These are phyloP conservation scores for Saprolegnia diclina DNA, from an alignment of 352 stramenopile genomes.

Conservation along the genomic window DNA sequence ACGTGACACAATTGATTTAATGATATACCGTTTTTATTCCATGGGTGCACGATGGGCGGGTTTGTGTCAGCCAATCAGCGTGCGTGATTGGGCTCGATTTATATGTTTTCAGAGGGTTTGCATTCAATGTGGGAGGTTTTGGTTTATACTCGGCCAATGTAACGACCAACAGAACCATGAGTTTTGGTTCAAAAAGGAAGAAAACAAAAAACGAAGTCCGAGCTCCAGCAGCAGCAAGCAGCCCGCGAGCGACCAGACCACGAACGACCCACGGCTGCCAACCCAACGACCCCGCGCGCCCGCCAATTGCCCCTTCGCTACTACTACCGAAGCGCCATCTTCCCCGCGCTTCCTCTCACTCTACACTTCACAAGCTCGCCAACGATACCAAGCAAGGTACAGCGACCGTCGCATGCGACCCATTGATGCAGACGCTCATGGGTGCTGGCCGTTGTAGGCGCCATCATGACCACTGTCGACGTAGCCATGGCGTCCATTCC, in stretches of 20 bases:
- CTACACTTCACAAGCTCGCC: not conserved
- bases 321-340: not conserved
- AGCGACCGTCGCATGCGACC: too few species aligned
- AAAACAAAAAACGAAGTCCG: slow-evolving; percentile 26
- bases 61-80: slow-evolving; percentile 1
- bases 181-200: slow-evolving; percentile 23
- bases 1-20: not conserved
- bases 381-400: not conserved
- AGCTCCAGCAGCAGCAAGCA: not conserved
- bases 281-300: not conserved
- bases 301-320: not conserved
- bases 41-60: not conserved
- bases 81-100: not conserved
- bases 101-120: not conserved
- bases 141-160: slow-evolving; percentile 24
- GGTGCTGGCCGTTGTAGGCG: not conserved
- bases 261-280: not conserved
- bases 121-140: slow-evolving; percentile 20
- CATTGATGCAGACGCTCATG: not conserved
- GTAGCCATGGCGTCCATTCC: slow-evolving; percentile 19
- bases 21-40: not conserved
- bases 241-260: not conserved
- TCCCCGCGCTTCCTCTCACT: not conserved
- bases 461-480: slow-evolving; percentile 17
- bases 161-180: slow-evolving; percentile 29